These are phyloP conservation scores for Colletotrichum sublineola DNA, from an alignment of 2,329 filamentous ascomycete species.

Conservation along the genomic window DNA sequence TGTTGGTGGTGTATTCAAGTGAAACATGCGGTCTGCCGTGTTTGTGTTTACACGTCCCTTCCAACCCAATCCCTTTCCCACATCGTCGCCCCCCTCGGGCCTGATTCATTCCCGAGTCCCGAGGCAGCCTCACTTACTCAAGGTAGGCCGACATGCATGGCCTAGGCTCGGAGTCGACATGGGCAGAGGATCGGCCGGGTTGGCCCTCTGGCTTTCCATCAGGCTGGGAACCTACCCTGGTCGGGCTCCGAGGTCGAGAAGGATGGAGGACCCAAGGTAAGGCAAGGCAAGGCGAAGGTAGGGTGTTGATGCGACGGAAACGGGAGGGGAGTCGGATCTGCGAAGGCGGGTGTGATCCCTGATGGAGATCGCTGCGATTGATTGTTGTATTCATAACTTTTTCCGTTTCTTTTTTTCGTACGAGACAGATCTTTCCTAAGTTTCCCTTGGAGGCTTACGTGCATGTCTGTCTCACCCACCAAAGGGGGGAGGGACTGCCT, in stretches of 20 bases:
- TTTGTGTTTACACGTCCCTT: background rate
- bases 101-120: background rate
- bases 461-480: slow-evolving; percentile 18
- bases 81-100: background rate
- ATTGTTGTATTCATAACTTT: background rate
- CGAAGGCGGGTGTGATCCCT: slow-evolving; percentile 19
- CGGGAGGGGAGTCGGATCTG: slow-evolving; percentile 2
- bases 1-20: slow-evolving; percentile 4
- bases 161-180: slow-evolving; percentile 3
- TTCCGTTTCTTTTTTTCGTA: background rate
- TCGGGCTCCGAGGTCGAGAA: background rate
- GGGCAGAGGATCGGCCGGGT: slow-evolving; percentile 13
- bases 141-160: slow-evolving; percentile 8
- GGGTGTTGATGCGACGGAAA: background rate
- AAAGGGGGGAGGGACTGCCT: background rate
- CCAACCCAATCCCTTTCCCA: background rate
- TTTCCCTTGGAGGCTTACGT: slow-evolving; percentile 11
- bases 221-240: background rate
- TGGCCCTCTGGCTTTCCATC: background rate
- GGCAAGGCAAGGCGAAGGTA: background rate
- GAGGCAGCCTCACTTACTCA: background rate
- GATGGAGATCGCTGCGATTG: slow-evolving; percentile 29
- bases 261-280: background rate
- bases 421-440: background rate
- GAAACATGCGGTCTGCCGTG: slow-evolving; percentile 30